phyloP scores from a whole-genome alignment of 441 rosid species.

The Corymbia calophylla region DNA sequence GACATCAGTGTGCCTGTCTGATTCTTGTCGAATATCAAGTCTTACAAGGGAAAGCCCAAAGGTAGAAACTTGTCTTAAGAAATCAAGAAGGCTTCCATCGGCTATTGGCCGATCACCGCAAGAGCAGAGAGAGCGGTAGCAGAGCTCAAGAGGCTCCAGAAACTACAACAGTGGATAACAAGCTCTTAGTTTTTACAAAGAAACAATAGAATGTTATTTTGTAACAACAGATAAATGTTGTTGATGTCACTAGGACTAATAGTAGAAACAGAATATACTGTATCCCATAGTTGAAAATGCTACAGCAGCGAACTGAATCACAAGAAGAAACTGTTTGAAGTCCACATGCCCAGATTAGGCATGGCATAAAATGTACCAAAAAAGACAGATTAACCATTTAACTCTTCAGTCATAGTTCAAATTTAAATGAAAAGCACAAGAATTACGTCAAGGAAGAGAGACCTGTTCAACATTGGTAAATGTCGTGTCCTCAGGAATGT shows the following conservation, averaged over 20 bases:
- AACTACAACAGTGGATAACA: not conserved
- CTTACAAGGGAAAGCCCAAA: not conserved
- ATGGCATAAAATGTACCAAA: not conserved
- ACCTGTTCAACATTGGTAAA: conserved; percentile 59
- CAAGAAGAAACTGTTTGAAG: not conserved
- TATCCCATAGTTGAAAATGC: not conserved
- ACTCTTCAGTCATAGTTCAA: not conserved
- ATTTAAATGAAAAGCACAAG: not conserved
- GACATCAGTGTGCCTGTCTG: not conserved
- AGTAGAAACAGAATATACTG: not conserved
- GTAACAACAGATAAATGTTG: not conserved
- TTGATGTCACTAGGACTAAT: not conserved
- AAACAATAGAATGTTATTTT: not conserved
- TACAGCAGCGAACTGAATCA: not conserved
- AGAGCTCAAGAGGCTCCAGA: conserved; percentile 3
- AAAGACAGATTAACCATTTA: not conserved
- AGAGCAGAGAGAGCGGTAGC: not conserved
- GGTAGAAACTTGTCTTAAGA: not conserved
- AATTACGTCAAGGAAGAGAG: not conserved
- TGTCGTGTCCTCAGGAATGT: conserved; percentile 42
- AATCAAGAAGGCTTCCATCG: conserved; percentile 3
- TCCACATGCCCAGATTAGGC: not conserved
- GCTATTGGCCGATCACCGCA: not conserved
- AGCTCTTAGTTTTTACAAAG: not conserved
- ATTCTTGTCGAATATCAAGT: not conserved